Evolutionary conservation across 2,329 filamentous ascomycete species (phyloP).

Genomic region (Apiospora hydei): DNA sequence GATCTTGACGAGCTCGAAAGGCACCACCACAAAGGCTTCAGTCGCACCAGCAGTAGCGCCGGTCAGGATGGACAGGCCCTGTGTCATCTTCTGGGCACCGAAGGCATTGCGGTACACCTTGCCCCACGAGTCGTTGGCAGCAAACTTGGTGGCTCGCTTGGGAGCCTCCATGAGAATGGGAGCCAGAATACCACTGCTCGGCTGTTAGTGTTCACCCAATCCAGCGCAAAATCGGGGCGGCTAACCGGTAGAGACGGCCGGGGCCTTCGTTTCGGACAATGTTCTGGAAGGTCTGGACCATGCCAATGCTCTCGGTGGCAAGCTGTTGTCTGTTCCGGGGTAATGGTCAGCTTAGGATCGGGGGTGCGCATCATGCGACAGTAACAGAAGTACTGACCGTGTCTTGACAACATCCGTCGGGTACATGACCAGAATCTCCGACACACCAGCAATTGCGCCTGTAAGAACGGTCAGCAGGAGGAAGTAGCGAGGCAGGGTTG

Average conservation of each 20-base stretch:
- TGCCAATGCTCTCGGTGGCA: slow-evolving; percentile 67
- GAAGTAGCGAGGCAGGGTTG: slow-evolving; percentile 34
- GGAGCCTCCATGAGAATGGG: slow-evolving; percentile 98
- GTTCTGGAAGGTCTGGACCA: slow-evolving; percentile 98
- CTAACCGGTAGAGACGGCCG: slow-evolving; percentile 93
- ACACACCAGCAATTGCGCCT: slow-evolving; percentile 96
- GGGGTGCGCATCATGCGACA: slow-evolving; percentile 22
- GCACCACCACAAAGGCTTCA: slow-evolving; percentile 95
- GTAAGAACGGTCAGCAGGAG: slow-evolving; percentile 39
- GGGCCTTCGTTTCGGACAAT: slow-evolving; percentile 94
- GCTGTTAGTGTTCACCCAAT: slow-evolving; percentile 23
- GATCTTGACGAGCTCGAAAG: slow-evolving; percentile 92
- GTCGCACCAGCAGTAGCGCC: slow-evolving; percentile 95
- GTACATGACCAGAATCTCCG: slow-evolving; percentile 97
- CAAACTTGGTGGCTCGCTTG: slow-evolving; percentile 92
- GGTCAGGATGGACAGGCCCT: slow-evolving; percentile 89
- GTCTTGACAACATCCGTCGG: slow-evolving; percentile 99
- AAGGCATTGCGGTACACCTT: slow-evolving; percentile 90
- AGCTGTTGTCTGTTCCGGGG: slow-evolving; percentile 35
- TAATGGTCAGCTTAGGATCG: slow-evolving; percentile 72
- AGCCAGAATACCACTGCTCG: slow-evolving; percentile 53
- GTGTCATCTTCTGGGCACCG: slow-evolving; percentile 85
- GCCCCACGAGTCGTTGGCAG: slow-evolving; percentile 98
- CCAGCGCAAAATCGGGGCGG: slow-evolving; percentile 79
- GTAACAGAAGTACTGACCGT: slow-evolving; percentile 73